Percentiles rank a stretch among this genome's conserved stretches.
Conservation (phyloP, 345 rosid genomes). For the Salix dunnii region DNA sequence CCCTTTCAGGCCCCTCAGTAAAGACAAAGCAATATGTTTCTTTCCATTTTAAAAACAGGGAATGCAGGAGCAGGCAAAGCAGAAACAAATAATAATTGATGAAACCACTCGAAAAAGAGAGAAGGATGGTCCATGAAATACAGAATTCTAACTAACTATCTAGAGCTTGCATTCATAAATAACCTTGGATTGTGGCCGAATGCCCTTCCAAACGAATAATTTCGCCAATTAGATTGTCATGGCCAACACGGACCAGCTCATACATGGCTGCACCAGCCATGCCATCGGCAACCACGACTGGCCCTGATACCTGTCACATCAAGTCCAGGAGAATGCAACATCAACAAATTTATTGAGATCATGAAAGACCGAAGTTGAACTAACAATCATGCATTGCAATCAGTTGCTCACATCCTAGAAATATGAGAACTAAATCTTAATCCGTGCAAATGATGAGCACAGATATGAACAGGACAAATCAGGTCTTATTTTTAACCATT, state of each 20-base stretch:
- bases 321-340: not conserved
- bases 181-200: slow-evolving; percentile 99
- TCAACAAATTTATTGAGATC: not conserved
- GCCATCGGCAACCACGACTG: slow-evolving; percentile 98
- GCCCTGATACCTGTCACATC: slow-evolving; percentile 83
- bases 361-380: not conserved
- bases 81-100: not conserved
- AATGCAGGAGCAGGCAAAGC: not conserved
- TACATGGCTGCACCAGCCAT: slow-evolving; percentile 99
- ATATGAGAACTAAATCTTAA: not conserved
- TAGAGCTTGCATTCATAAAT: not conserved
- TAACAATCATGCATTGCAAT: not conserved
- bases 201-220: slow-evolving; percentile 98
- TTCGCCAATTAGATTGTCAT: slow-evolving; percentile 94
- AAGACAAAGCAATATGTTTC: not conserved
- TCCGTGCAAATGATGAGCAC: not conserved
- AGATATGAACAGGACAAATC: not conserved
- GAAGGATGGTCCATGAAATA: not conserved
- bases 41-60: not conserved
- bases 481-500: not conserved
- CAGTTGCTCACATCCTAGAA: not conserved
- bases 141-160: not conserved
- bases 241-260: slow-evolving; percentile 97
- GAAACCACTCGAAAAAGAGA: not conserved
- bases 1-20: not conserved